These are phyloP conservation scores for Aspergillus sp. DNA, from an alignment of 2,329 filamentous ascomycete genomes.

Conservation along the genomic window DNA sequence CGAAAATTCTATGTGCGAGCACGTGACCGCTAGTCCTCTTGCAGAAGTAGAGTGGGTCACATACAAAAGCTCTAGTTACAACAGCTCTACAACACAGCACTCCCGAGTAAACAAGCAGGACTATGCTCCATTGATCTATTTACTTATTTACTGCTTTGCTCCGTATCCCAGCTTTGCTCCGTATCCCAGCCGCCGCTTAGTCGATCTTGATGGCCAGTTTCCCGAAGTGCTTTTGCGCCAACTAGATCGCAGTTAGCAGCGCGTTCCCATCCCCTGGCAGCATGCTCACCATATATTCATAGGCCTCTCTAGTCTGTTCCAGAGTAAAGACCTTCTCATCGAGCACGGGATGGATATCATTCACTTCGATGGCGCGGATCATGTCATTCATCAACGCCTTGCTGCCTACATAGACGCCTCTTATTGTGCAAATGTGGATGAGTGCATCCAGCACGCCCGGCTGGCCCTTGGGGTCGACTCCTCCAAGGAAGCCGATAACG, in stretches of 20 bases:
- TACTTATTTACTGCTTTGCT: not conserved
- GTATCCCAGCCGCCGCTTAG: slow-evolving; percentile 11
- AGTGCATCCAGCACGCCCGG: slow-evolving; percentile 46
- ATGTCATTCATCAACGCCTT: slow-evolving; percentile 51
- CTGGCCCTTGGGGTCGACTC: slow-evolving; percentile 36
- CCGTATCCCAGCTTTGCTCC: not conserved
- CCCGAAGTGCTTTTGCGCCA: slow-evolving; percentile 47
- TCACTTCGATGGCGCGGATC: slow-evolving; percentile 49
- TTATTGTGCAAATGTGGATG: slow-evolving; percentile 44
- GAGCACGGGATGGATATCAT: slow-evolving; percentile 50
- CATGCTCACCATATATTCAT: slow-evolving; percentile 42
- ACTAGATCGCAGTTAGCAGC: slow-evolving; percentile 21
- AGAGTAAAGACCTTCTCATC: slow-evolving; percentile 50
- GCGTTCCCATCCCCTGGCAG: not conserved
- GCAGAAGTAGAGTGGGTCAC: no score
- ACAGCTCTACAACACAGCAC: no score
- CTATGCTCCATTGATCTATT: no score
- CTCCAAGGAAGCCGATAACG: slow-evolving; percentile 51
- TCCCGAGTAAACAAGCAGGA: no score
- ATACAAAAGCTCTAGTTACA: no score
- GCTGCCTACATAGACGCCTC: slow-evolving; percentile 50
- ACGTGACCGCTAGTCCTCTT: no score
- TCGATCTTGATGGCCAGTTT: slow-evolving; percentile 44
- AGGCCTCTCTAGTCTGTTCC: slow-evolving; percentile 44
- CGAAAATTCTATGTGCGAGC: no score